Base-by-base conservation (phyloP, 2,329 filamentous ascomycete genomes). In the Hymenotorrendiella dingleyae region DNA sequence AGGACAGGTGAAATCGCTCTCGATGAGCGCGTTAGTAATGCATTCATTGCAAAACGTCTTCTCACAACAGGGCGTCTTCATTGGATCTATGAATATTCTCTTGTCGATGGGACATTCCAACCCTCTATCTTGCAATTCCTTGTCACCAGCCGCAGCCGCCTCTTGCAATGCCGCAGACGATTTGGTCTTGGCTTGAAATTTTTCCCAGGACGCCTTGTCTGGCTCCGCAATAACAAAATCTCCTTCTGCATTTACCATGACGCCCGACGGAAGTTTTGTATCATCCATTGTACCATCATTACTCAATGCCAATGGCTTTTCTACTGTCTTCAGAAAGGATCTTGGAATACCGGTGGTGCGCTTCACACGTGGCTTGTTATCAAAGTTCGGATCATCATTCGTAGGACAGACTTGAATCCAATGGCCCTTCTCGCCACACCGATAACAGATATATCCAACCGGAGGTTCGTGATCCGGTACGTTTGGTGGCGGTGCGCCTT, bases 21-120 rank as follows among this genome's bases (percentile, higher is more conserved):
- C 90, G 69, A 96, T 91, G 68, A 98, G 82, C 68, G 90, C 87
- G 78, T 95, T 95, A 65, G 93, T 94, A 70, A 98, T 96, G 84
- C 93, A 98, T 66, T 96, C 89, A 79, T 93, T 93, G 77, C 93
- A 98, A 75, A 94, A 98, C 63, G 90, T 96, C 78, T 86, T 94
- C 71, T 86, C 80, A 75, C 93, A 98, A 78, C 93, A 98, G 55
- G 93, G 91, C 62, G 93, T 97, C 79, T 95, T 94, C 76, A 94
- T 93, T 77, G 93, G 91, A 66, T 96, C 88, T 81, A 94, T 83
- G 71, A 97, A 96, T 78, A 95, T 84, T 68, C 87, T 90, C 70
- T 94, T 94, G 80, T 97, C 93, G 74, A 97, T 85, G 54, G 89
- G 78, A 73, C 93, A 98, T 67, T 93, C 84, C 62, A 98, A 73